These are phyloP conservation scores for Plantago elongata DNA, from an alignment of 257 asterid genomes.

Conservation along the genomic window DNA sequence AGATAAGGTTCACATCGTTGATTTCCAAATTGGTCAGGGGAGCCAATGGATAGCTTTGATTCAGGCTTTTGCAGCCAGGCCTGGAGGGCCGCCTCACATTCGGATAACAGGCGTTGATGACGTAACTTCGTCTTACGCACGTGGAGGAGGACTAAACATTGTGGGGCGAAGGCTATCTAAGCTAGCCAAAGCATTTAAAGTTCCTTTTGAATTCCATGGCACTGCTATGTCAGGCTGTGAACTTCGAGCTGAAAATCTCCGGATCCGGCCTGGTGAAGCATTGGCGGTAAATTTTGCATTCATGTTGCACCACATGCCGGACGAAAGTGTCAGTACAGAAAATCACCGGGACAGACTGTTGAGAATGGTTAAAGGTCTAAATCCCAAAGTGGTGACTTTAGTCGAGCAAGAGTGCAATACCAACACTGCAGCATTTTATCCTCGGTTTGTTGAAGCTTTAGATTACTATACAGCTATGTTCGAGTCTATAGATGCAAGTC, in stretches of 20 bases:
- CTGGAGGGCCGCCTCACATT: slow-evolving; percentile 79
- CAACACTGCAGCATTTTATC: slow-evolving; percentile 73
- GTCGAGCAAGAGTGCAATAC: slow-evolving; percentile 88
- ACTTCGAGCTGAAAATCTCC: slow-evolving; percentile 32
- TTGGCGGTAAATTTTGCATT: slow-evolving; percentile 81
- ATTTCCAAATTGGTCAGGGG: slow-evolving; percentile 85
- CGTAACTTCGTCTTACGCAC: slow-evolving; percentile 58
- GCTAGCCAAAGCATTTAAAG: slow-evolving; percentile 58
- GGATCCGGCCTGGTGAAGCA: slow-evolving; percentile 51
- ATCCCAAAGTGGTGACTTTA: slow-evolving; percentile 77
- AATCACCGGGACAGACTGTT: slow-evolving; percentile 65
- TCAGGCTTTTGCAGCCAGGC: slow-evolving; percentile 74
- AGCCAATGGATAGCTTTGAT: slow-evolving; percentile 81
- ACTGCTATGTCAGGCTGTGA: slow-evolving; percentile 39
- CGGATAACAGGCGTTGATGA: slow-evolving; percentile 81
- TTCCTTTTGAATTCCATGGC: slow-evolving; percentile 67
- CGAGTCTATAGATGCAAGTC: slow-evolving; percentile 71
- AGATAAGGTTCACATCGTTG: slow-evolving; percentile 63
- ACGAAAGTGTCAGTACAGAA: slow-evolving; percentile 75
- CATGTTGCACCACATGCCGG: slow-evolving; percentile 70
- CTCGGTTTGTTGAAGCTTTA: slow-evolving; percentile 69
- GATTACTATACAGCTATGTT: slow-evolving; percentile 79
- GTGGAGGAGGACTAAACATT: slow-evolving; percentile 66
- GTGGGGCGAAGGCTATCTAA: slow-evolving; percentile 70
- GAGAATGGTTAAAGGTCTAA: slow-evolving; percentile 61